Base-by-base conservation (phyloP, 305 asterid species). In the Fraxinus angustifolia region DNA sequence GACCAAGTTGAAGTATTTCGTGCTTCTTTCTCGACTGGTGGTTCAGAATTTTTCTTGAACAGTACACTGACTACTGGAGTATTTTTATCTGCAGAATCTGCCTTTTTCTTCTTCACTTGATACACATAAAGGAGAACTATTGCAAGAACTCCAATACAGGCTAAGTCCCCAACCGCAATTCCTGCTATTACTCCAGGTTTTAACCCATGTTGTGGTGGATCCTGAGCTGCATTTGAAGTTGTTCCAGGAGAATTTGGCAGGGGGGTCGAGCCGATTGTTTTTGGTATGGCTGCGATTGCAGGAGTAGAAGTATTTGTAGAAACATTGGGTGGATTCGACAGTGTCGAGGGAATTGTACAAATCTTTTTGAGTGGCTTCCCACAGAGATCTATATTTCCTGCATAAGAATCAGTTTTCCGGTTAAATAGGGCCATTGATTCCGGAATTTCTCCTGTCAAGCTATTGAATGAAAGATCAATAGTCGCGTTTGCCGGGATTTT, bases 211-310 rank as follows among this genome's bases (percentile, higher is more conserved):
- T 83, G 88, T 11, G 80, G 62, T 71, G 88, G 84, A 65, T 58
- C 68, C 60, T 82, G 88, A 31, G 78, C 79, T 14, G 87, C 82
- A 78, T 28, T 75, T 33, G 85, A 36, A 1, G 89, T 34, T 26
- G 87, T 30, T 48, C 79, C 80, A 4, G 90, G 33, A 4, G 90
- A 79, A 78, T 82, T 80, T 58, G 85, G 87, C 50, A 62, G 3
- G 2, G 95, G 89, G 34, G 81, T 72, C 10, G 88, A 60, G 78
- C 76, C 89, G 34, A 91, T 83, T 14, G 90, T 89, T 82, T 89
- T 88, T 0, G 99, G 99, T 23, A 96, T 94, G 78, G 91, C 99
- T 4, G 98, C 98, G 81, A 96, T 93, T 8, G 98, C 98, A 2
- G 98, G 91, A 31, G 97, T 40, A 17, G 93, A 88, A 45, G 90